Evolutionary conservation across 768 basidiomycete genomes (phyloP).

Genomic region (Macrolepiota dolichaula): DNA sequence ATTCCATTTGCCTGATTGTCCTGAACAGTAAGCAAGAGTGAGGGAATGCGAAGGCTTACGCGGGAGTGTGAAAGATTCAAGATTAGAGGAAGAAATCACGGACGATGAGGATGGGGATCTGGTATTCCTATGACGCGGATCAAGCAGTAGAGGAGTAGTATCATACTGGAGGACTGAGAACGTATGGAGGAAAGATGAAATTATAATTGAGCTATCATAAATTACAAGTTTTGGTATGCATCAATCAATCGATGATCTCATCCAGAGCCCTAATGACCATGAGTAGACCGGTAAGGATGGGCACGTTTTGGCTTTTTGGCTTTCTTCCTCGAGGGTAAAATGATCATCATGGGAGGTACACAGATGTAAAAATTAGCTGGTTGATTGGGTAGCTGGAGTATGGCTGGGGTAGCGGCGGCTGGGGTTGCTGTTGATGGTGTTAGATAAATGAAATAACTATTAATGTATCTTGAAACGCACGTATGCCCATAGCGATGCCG

Average conservation of each 20-base stretch:
- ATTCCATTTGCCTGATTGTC: constrained; percentile 59
- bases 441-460: neutral
- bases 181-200: neutral
- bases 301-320: neutral
- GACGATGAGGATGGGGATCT: constrained; percentile 43
- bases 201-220: neutral
- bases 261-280: neutral
- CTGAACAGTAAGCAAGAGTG: constrained; percentile 47
- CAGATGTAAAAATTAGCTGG: neutral
- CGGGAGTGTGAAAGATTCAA: constrained; percentile 29
- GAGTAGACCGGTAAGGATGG: neutral
- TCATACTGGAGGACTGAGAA: neutral
- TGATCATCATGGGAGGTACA: neutral
- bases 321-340: neutral
- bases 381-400: neutral
- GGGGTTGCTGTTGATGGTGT: neutral
- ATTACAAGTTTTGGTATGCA: neutral
- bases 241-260: neutral
- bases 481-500: neutral
- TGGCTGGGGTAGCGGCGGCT: neutral
- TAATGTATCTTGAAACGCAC: neutral
- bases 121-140: constrained; percentile 58
- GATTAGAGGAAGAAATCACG: constrained; percentile 15
- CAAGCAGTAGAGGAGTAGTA: constrained; percentile 50
- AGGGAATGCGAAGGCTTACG: constrained; percentile 48